Base-by-base conservation (phyloP, 2,329 filamentous ascomycete genomes). In the Penicillium palitans region DNA sequence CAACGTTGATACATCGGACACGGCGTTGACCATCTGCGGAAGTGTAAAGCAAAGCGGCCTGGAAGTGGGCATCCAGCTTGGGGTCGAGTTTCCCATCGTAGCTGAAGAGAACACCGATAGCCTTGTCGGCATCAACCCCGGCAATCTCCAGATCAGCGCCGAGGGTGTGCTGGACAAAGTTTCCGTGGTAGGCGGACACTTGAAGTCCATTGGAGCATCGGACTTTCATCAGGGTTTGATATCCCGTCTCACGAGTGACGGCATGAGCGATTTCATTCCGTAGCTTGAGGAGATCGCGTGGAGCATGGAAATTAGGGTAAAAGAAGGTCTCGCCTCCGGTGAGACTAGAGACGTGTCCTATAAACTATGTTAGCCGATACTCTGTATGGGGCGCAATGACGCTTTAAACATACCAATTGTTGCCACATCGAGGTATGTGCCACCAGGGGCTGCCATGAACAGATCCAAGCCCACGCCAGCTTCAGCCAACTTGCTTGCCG, bases 41-140 rank as follows among this genome's bases (percentile, higher is more conserved):
- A 0, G 95, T 99, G 78, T 99, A 99, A 2, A 99, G 84, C 3
- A 99, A 80, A 2, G 95, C 95, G 24, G 90, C 91, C 74, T 99
- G 95, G 83, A 99, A 99, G 77, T 99, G 95, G 8, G 93, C 93
- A 75, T 99, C 95, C 24, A 98, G 83, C 76, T 97, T 97, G 5
- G 91, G 82, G 75, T 99, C 95, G n/a, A 99, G 85, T 77, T 98
- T 98, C 60, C 95, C 95, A 71, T 99, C 95, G 74, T 99, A 96
- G 68, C 86, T 90, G 74, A 99, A 99, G 49, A 91, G 88, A 12
- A 98, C 90, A 3, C 88, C 90, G 64, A 99, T 84, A 10, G 93
- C 91, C 79, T 97, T 97, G 77, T 99, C 95, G 21, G 91, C 88
- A 72, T 98, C 95, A 52, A 98, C 87, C 52, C 90, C 86, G 29